Conservation (phyloP, 495 filamentous ascomycete species). For the Achaetomiella virescens region DNA sequence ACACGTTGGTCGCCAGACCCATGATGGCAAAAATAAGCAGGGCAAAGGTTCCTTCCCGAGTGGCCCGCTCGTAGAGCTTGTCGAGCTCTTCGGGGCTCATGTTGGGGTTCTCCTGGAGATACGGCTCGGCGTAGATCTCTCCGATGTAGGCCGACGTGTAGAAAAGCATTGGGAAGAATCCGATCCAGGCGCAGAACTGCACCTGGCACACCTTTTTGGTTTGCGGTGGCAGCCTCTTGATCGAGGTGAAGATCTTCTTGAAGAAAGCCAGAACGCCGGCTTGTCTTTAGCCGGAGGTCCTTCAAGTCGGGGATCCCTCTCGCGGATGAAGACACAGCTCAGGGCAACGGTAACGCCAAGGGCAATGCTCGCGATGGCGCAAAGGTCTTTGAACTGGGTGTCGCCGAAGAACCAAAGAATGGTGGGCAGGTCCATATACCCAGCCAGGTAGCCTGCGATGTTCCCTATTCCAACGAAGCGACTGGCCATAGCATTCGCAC, state of each 20-base stretch:
- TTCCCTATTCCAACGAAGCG: constrained; percentile 77
- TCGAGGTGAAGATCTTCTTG: constrained; percentile 65
- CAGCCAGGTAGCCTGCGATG: constrained; percentile 77
- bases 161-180: constrained; percentile 92
- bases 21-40: constrained; percentile 81
- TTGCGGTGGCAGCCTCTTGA: constrained; percentile 68
- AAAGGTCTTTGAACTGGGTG: constrained; percentile 85
- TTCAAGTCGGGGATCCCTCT: constrained; percentile 73
- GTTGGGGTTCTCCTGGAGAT: constrained; percentile 65
- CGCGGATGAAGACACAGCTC: constrained; percentile 58
- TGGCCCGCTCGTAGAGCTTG: constrained; percentile 71
- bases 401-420: constrained; percentile 69
- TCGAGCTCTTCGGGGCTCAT: constrained; percentile 71
- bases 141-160: constrained; percentile 90
- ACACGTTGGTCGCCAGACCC: constrained; percentile 68
- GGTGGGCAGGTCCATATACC: constrained; percentile 68
- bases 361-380: constrained; percentile 68
- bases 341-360: constrained; percentile 60
- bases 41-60: constrained; percentile 74
- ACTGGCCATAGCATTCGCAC: constrained; percentile 83
- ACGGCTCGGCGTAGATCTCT: constrained; percentile 80
- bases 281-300: constrained; percentile 50
- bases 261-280: constrained; percentile 72
- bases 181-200: constrained; percentile 86
- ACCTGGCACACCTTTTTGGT: constrained; percentile 78